Evolutionary conservation across 257 asterid species (phyloP).

Genomic region (Mitragyna speciosa): DNA sequence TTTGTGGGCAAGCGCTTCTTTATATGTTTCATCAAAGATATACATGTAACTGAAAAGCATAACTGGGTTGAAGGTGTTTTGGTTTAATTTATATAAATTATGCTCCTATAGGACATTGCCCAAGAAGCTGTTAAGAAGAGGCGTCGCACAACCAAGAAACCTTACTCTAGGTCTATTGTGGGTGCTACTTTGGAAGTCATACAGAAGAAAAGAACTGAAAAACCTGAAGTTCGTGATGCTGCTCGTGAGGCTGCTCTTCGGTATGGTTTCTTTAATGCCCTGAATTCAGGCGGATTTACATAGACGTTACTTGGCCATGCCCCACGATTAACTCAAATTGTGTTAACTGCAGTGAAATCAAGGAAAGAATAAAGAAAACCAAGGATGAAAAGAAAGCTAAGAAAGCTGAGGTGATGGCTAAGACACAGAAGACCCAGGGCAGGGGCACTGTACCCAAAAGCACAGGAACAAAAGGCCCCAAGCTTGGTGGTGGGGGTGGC

Average conservation of each 20-base stretch:
- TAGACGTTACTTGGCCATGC: neutral
- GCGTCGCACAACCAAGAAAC: conserved; percentile 78
- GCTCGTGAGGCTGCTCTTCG: conserved; percentile 93
- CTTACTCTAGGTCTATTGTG: conserved; percentile 85
- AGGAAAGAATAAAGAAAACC: conserved; percentile 85
- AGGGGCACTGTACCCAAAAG: conserved; percentile 56
- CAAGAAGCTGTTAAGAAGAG: conserved; percentile 90
- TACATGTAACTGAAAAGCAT: neutral
- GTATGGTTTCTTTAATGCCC: conserved; percentile 26
- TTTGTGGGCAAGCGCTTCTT: neutral
- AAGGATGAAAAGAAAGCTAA: conserved; percentile 91
- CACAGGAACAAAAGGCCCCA: conserved; percentile 62
- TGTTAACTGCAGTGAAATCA: conserved; percentile 57
- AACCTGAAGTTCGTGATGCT: conserved; percentile 92
- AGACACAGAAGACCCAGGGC: conserved; percentile 52
- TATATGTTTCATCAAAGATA: neutral
- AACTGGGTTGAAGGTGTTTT: neutral
- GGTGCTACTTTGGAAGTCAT: conserved; percentile 91
- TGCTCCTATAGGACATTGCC: conserved; percentile 52
- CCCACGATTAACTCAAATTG: neutral
- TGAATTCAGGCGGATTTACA: neutral
- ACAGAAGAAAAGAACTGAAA: conserved; percentile 76
- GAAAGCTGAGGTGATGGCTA: conserved; percentile 67
- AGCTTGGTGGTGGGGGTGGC: conserved; percentile 87
- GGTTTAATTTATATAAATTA: neutral